phyloP scores from a whole-genome alignment of 192 early-diverging fungal genomes.

The Podila verticillata region DNA sequence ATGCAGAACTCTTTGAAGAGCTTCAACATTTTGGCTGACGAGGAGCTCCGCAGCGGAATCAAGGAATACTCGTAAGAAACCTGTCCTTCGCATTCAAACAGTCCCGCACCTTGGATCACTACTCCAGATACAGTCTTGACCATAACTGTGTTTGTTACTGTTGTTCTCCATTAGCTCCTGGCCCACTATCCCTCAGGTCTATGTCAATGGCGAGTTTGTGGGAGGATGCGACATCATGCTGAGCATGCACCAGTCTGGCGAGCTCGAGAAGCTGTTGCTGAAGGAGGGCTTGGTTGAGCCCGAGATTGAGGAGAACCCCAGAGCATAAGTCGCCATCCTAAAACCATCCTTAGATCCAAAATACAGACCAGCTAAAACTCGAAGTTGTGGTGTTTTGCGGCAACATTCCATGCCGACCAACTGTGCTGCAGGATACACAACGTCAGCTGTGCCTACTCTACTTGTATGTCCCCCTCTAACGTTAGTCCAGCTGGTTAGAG shows the following conservation, averaged over 20 bases:
- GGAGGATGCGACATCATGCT: conserved; percentile 95
- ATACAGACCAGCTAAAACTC: neutral
- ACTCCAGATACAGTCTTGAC: neutral
- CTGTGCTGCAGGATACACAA: no score
- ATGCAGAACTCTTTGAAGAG: conserved; percentile 68
- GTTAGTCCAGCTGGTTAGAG: no score
- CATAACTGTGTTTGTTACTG: neutral
- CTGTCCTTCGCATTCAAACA: neutral
- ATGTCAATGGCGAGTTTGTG: conserved; percentile 94
- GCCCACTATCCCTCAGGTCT: conserved; percentile 98
- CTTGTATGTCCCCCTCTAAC: no score
- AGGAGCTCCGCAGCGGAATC: conserved; percentile 90
- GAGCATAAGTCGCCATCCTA: conserved; percentile 9
- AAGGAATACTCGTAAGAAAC: conserved; percentile 85
- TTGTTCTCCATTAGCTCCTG: conserved; percentile 66
- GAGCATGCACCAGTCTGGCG: conserved; percentile 88
- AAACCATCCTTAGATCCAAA: no score
- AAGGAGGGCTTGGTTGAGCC: conserved; percentile 74
- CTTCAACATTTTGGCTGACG: conserved; percentile 89
- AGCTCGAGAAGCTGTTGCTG: conserved; percentile 81
- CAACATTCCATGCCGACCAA: no score
- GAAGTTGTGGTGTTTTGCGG: no score
- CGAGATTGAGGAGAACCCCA: conserved; percentile 50
- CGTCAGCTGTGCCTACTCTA: no score
- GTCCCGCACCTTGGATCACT: neutral